phyloP scores from a whole-genome alignment of 2,329 filamentous ascomycete species.

The Coccinonectria pachysandricola region DNA sequence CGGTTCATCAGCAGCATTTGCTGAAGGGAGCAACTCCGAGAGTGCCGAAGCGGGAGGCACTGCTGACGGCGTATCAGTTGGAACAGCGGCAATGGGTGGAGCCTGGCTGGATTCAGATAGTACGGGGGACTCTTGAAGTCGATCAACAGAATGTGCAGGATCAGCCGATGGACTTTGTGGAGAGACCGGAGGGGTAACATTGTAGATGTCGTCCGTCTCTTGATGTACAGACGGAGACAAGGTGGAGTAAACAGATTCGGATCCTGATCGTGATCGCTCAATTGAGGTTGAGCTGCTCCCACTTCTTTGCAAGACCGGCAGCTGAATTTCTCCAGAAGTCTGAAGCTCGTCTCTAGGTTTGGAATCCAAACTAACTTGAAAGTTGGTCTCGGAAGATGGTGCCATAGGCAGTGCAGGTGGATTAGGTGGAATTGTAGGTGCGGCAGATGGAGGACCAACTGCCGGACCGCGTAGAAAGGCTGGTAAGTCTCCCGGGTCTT shows the following conservation, averaged over 20 bases:
- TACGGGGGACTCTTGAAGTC: too few relatives aligned
- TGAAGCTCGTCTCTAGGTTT: constrained; percentile 5
- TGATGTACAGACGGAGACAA: constrained; percentile 21
- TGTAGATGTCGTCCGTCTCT: constrained; percentile 33
- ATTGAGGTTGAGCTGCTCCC: constrained; percentile 26
- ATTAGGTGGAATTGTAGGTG: constrained; percentile 14
- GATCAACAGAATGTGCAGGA: constrained; percentile 2
- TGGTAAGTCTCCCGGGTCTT: constrained; percentile 47
- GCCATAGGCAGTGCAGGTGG: constrained; percentile 6
- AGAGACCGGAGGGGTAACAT: constrained; percentile 36
- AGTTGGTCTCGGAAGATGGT: too few relatives aligned
- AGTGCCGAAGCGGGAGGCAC: too few relatives aligned
- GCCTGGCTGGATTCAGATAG: too few relatives aligned
- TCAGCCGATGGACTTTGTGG: constrained; percentile 17
- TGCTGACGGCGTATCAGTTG: too few relatives aligned
- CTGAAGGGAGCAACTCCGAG: too few relatives aligned
- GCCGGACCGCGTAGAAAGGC: constrained; percentile 43
- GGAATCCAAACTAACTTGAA: too few relatives aligned
- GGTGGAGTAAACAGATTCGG: constrained; percentile 18
- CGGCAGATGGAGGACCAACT: constrained; percentile 25
- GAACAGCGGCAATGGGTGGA: too few relatives aligned
- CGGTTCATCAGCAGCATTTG: too few relatives aligned
- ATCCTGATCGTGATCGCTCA: constrained; percentile 13
- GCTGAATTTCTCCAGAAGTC: constrained; percentile 4
- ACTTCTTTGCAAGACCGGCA: constrained; percentile 22